Evolutionary conservation across 1,284 basidiomycete species (phyloP), one percentile per base, ranked within the genome.

Genomic region (Ceratobasidium sp.): DNA sequence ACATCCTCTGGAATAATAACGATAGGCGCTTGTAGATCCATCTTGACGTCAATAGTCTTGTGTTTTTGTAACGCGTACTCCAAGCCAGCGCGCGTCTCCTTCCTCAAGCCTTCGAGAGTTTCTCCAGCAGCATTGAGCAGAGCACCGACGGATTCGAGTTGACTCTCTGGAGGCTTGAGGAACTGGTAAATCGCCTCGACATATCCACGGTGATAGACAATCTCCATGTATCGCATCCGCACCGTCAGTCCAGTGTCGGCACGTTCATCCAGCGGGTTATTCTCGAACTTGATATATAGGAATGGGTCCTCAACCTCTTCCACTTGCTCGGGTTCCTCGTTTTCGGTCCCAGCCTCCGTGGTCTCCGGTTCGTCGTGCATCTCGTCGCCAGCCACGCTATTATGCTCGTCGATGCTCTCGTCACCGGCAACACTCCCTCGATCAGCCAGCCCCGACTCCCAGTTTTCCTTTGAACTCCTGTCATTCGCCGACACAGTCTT

Each of bases 21-120:
- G 82, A 99, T 92, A 3, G 98, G 98, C 2, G 98, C 96, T 82
- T 98, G 95, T 88, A 99, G 90, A 82, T 99, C 97, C 85, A 99
- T 91, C 80, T 95, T 94, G 39, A 99, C 88, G 82, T 99, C 97
- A 63, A 99, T 88, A 0, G 97, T 99, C 86, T 97, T 97, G 86
- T 98, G 96, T 20, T 90, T 91, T 84, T 96, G 91, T 45, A 99
- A 85, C 0, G 97, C 98, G 84, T 93, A 94, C 85, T 99, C 98
- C 63, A 99, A 86, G 6, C 98, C 96, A 0, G 96, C 95, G 77
- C 98, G 87, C 0, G 98, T 99, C 83, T 99, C 96, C 82, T 97
- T 97, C 71, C 97, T 90, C 66, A 99, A 87, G 3, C 95, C 97
- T 82, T 99, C 98, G 3, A 99, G 87, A 0, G 97, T 99, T 83